Evolutionary conservation across 2,329 filamentous ascomycete genomes (phyloP).

Genomic region (Fusarium stilboides): DNA sequence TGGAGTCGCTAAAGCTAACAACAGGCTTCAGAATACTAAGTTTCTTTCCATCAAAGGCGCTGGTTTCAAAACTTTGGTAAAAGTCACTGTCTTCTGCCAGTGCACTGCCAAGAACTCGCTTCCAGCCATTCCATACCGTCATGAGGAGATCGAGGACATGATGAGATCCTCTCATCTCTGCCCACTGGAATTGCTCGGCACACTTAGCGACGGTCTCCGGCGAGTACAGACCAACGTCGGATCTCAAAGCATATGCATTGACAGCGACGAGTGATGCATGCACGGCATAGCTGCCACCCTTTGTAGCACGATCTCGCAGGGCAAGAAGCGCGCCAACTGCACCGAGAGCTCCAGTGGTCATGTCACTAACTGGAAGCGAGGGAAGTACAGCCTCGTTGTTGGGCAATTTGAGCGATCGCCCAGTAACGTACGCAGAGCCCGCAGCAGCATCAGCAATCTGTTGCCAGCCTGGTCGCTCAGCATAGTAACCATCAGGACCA

Average conservation of each 20-base stretch:
- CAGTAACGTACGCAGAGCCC: slow-evolving; percentile 24
- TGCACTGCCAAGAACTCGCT: slow-evolving; percentile 1
- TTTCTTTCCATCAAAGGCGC: slow-evolving; percentile 22
- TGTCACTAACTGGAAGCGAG: slow-evolving; percentile 52
- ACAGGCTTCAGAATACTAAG: slow-evolving; percentile 30
- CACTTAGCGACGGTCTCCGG: slow-evolving; percentile 14
- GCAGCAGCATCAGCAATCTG: slow-evolving; percentile 70
- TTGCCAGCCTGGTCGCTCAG: slow-evolving; percentile 74
- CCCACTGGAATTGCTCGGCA: slow-evolving; percentile 25
- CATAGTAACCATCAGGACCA: slow-evolving; percentile 70
- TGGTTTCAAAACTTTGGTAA: slow-evolving; percentile 22
- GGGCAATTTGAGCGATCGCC: slow-evolving; percentile 3
- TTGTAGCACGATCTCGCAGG: slow-evolving; percentile 51
- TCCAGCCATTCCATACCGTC: slow-evolving; percentile 26
- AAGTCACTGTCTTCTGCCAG: slow-evolving; percentile 7
- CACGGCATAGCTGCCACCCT: slow-evolving; percentile 33
- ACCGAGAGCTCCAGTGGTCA: slow-evolving; percentile 54
- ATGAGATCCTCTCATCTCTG: slow-evolving; percentile 25
- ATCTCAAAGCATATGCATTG: slow-evolving; percentile 16
- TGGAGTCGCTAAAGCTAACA: background rate
- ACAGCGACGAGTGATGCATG: slow-evolving; percentile 19
- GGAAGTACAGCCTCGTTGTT: slow-evolving; percentile 43
- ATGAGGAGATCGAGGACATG: slow-evolving; percentile 30
- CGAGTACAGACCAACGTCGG: slow-evolving; percentile 13
- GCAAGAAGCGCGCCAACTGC: slow-evolving; percentile 54